These are phyloP conservation scores for Entoloma clypeatum DNA, from an alignment of 1,284 basidiomycete species.

Conservation along the genomic window DNA sequence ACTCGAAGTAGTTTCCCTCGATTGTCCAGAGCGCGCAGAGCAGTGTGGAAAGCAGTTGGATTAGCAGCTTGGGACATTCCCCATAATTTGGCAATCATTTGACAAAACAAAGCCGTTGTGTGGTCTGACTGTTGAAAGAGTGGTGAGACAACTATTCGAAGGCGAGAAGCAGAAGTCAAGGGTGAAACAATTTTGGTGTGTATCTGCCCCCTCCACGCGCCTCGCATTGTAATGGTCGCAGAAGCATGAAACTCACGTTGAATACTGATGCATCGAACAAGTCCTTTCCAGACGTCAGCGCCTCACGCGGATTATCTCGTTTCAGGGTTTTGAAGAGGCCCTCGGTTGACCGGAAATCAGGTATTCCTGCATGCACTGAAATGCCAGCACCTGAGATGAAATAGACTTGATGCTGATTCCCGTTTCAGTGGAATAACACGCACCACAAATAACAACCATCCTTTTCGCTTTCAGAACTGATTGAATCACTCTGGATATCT, in stretches of 20 bases:
- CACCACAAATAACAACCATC: conserved; percentile 84
- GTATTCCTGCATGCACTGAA: conserved; percentile 87
- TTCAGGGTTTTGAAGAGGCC: conserved; percentile 82
- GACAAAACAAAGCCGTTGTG: conserved; percentile 78
- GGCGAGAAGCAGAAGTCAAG: background rate
- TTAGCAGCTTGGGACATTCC: conserved; percentile 67
- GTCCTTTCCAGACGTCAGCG: conserved; percentile 78
- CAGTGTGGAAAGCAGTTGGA: conserved; percentile 82
- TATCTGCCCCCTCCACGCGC: background rate
- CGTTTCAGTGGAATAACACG: conserved; percentile 28
- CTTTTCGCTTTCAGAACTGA: conserved; percentile 75
- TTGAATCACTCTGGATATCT: conserved; percentile 52
- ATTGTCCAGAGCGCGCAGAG: conserved; percentile 74
- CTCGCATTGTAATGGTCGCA: conserved; percentile 4
- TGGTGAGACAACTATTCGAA: conserved; percentile 3
- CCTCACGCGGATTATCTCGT: conserved; percentile 72
- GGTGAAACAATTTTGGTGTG: conserved; percentile 13
- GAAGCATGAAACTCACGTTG: conserved; percentile 53
- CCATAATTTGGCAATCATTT: conserved; percentile 84
- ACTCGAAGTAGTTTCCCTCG: conserved; percentile 79
- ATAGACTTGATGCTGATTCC: background rate
- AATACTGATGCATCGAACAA: conserved; percentile 91
- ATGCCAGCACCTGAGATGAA: conserved; percentile 78
- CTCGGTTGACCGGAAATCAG: conserved; percentile 84
- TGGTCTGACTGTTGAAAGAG: conserved; percentile 54